These are phyloP conservation scores for Trametes maxima DNA, from an alignment of 768 basidiomycete genomes.

Conservation along the genomic window DNA sequence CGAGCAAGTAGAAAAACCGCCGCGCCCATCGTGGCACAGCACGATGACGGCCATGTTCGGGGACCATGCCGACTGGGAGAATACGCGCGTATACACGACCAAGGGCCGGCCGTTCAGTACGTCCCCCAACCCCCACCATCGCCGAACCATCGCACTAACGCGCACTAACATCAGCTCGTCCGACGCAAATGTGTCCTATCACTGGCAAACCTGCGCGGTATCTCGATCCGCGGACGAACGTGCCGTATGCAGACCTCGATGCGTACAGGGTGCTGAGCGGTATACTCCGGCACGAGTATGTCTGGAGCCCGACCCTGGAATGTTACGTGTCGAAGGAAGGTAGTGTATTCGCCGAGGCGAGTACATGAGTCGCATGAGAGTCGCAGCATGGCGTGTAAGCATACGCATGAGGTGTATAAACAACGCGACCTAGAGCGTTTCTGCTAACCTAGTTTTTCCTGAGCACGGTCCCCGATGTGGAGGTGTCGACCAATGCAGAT, in stretches of 20 bases:
- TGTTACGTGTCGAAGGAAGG: slow-evolving; percentile 42
- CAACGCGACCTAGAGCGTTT: no score
- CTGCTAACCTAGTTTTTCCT: no score
- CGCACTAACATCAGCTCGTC: slow-evolving; percentile 54
- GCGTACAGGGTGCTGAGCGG: slow-evolving; percentile 68
- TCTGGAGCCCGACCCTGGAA: slow-evolving; percentile 55
- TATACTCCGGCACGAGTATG: slow-evolving; percentile 66
- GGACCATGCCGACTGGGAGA: slow-evolving; percentile 80
- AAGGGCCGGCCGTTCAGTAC: slow-evolving; percentile 68
- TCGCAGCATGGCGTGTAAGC: neutral
- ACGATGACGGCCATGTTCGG: slow-evolving; percentile 88
- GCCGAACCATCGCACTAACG: neutral
- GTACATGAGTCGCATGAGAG: neutral
- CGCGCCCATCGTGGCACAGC: slow-evolving; percentile 64
- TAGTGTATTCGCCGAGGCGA: slow-evolving; percentile 9
- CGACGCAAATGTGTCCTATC: slow-evolving; percentile 67
- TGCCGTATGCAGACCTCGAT: slow-evolving; percentile 72
- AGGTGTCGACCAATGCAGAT: no score
- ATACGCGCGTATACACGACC: slow-evolving; percentile 61
- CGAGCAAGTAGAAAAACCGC: slow-evolving; percentile 45
- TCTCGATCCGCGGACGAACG: slow-evolving; percentile 74
- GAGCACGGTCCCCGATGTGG: no score
- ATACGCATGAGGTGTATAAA: neutral
- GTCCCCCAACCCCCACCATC: no score
- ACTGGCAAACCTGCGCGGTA: slow-evolving; percentile 81